Percentiles rank a stretch among this genome's conserved stretches.
Evolutionary conservation across 257 asterid species (phyloP).

Genomic region (Plantago elongata): DNA sequence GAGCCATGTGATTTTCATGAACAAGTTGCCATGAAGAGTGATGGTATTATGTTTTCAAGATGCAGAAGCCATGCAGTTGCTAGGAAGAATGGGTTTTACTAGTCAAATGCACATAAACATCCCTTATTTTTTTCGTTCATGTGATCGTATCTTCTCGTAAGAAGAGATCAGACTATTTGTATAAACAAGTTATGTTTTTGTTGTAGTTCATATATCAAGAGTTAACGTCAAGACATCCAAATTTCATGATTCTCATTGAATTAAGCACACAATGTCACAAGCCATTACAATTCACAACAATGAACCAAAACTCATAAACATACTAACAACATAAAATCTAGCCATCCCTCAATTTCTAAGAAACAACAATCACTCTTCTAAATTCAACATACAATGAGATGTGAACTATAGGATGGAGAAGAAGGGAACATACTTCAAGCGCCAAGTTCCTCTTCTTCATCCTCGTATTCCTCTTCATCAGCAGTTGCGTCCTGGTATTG

Average conservation of each 20-base stretch:
- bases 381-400: constrained; percentile 21
- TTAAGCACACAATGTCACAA: not conserved
- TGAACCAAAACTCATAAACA: constrained; percentile 8
- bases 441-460: constrained; percentile 27
- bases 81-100: constrained; percentile 15
- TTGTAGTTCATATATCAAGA: too few species aligned
- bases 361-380: constrained; percentile 16
- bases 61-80: constrained; percentile 41
- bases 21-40: constrained; percentile 22
- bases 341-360: constrained; percentile 3
- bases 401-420: constrained; percentile 16
- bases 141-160: too few species aligned
- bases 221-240: not conserved
- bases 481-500: constrained; percentile 50
- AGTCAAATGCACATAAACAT: not conserved
- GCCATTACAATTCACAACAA: too few species aligned
- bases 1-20: constrained; percentile 42
- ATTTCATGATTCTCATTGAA: not conserved
- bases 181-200: too few species aligned
- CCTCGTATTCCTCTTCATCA: constrained; percentile 35
- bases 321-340: constrained; percentile 11
- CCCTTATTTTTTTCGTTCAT: too few species aligned
- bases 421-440: constrained; percentile 22
- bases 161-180: too few species aligned
- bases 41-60: constrained; percentile 27